These are phyloP conservation scores for Leccinum fallax DNA, from an alignment of 1,284 basidiomycete genomes.

Conservation along the genomic window DNA sequence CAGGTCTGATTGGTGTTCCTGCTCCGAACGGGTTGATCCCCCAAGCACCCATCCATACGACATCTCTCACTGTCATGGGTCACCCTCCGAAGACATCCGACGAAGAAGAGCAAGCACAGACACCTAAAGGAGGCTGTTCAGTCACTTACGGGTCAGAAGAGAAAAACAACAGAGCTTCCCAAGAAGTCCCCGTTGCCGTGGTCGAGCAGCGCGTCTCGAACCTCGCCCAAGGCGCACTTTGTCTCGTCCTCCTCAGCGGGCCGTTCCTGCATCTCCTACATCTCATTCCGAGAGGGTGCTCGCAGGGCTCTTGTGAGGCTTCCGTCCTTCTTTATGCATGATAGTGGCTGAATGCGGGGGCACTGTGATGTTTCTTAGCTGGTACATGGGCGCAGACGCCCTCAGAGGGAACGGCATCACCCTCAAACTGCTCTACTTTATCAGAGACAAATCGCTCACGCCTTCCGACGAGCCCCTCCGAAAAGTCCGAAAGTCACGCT, in stretches of 20 bases:
- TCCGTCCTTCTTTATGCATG: slow-evolving; percentile 5
- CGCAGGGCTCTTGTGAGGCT: slow-evolving; percentile 71
- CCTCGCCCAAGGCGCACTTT: slow-evolving; percentile 80
- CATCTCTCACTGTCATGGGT: slow-evolving; percentile 81
- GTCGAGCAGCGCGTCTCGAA: slow-evolving; percentile 92
- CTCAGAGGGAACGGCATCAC: slow-evolving; percentile 86
- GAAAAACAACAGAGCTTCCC: slow-evolving; percentile 30
- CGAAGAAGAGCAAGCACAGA: slow-evolving; percentile 39
- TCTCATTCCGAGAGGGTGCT: slow-evolving; percentile 78
- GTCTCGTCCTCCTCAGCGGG: slow-evolving; percentile 77
- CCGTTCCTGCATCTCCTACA: slow-evolving; percentile 82
- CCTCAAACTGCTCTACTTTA: slow-evolving; percentile 78
- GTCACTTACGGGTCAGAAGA: slow-evolving; percentile 20
- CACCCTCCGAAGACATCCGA: slow-evolving; percentile 46
- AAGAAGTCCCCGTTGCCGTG: slow-evolving; percentile 74
- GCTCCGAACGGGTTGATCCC: slow-evolving; percentile 96
- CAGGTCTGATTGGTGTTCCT: slow-evolving; percentile 88
- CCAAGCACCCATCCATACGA: slow-evolving; percentile 94
- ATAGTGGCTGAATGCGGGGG: slow-evolving; percentile 2
- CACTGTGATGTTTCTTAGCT: slow-evolving; percentile 45
- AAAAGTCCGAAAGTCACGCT: slow-evolving; percentile 72
- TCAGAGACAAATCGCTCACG: slow-evolving; percentile 72
- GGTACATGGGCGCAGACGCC: slow-evolving; percentile 90
- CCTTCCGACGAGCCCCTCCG: slow-evolving; percentile 69
- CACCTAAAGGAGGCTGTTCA: background rate